phyloP scores from a whole-genome alignment of 805 yeast genomes.

The Metschnikowia peoriensis region DNA sequence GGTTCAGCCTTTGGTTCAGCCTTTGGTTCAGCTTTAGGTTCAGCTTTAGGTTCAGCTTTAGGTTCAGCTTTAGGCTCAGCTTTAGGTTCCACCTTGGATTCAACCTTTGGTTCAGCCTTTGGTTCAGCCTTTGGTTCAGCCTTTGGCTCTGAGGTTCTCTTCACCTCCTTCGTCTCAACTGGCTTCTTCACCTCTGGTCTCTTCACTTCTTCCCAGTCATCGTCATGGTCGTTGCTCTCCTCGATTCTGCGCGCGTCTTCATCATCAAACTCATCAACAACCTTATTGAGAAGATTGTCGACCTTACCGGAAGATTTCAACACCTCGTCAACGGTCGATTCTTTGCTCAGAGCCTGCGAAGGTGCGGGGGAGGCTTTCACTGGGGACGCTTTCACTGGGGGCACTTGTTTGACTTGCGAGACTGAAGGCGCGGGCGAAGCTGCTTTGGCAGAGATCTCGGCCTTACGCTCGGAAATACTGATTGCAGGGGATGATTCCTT shows the following conservation, averaged over 20 bases:
- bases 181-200: conserved; percentile 18
- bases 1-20: conserved; percentile 8
- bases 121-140: conserved; percentile 5
- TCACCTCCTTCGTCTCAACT: neutral
- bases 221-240: conserved; percentile 30
- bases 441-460: conserved; percentile 6
- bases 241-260: conserved; percentile 27
- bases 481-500: conserved; percentile 39
- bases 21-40: conserved; percentile 5
- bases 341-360: neutral
- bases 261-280: conserved; percentile 37
- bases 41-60: conserved; percentile 21
- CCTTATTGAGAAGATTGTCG: conserved; percentile 35
- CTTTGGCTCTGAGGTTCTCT: neutral
- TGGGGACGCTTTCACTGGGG: neutral
- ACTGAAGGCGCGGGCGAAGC: neutral
- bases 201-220: conserved; percentile 42
- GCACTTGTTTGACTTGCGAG: neutral
- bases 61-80: conserved; percentile 13
- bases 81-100: conserved; percentile 9
- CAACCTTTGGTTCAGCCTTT: conserved; percentile 11
- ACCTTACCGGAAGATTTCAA: conserved; percentile 39
- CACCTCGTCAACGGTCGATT: conserved; percentile 26
- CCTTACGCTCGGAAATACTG: conserved; percentile 24
- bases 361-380: conserved; percentile 10